Evolutionary conservation across 1,139 yeast species (phyloP), one percentile per base, ranked within the genome.

Genomic region (Pneumocystis jirovecii): DNA sequence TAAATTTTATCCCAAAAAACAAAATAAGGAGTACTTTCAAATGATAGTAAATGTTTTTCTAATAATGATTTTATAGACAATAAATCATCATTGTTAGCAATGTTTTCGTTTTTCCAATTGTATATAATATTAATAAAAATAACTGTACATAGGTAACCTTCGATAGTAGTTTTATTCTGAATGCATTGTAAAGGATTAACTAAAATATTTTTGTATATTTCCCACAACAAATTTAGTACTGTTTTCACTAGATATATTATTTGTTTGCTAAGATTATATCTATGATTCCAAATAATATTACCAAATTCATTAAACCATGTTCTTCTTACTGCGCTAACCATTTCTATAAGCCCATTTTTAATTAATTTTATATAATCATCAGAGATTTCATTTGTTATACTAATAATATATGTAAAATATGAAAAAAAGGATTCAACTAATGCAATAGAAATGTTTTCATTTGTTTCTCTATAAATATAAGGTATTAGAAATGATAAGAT

Each of bases 341-440:
- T 44, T 5, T 44, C 61, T n/a, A n/a, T 60, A 17, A 69, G 68
- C 5, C 50, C 39, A 2, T 31, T 8, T 0, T 63, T 35, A 62
- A 75, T 73, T 2, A 75, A 71, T 1, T 68, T 63, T 25, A 71
- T 68, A 34, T 83, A 71, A 12, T 71, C 68, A 0, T 71, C 65
- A 39, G 76, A 69, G 0, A 81, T 78, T 19, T 73, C 65, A 40
- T 76, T 71, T 67, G 81, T 76, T 7, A 76, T 70, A 1, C 74
- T 68, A 45, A 78, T 74, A 1, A 77, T 69, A 10, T 82, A 76
- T 45, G 74, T 72, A 15, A 73, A 70, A 0, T 85, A 79, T 4
- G 79, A 67, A 37, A 79, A 73, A 60, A 79, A 74, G 68, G 78
- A 79, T 17, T 83, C 67, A 79, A 83, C 81, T 8, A 83, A 77